These are phyloP conservation scores for Brassica cretica DNA, from an alignment of 345 rosid species.

Conservation along the genomic window DNA sequence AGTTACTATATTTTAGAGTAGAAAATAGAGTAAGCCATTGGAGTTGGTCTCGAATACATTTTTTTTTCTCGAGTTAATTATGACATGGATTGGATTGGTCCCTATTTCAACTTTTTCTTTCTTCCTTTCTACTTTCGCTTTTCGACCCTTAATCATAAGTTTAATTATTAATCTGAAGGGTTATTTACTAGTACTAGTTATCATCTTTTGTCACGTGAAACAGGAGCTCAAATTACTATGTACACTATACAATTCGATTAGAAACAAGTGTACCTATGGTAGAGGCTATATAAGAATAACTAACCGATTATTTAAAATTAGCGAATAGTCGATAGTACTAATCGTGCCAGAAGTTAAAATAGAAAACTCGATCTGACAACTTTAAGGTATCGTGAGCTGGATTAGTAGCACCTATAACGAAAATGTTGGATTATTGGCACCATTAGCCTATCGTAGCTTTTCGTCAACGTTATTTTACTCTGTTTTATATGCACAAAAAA, in stretches of 20 bases:
- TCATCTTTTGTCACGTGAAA: neutral
- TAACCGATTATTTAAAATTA: neutral
- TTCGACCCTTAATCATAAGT: conserved; percentile 9
- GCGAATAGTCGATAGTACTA: neutral
- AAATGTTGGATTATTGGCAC: no score
- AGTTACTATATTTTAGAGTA: no score
- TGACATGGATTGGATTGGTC: no score
- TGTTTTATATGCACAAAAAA: no score
- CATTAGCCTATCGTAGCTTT: no score
- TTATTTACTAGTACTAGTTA: neutral
- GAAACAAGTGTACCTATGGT: neutral
- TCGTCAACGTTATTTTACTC: no score
- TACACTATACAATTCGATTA: neutral
- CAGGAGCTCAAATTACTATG: neutral
- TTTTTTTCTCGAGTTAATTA: no score
- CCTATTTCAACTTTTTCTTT: neutral
- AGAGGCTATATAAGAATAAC: neutral
- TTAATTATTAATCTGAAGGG: neutral
- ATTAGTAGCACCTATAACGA: neutral
- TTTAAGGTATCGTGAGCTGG: neutral
- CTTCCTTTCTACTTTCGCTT: conserved; percentile 10
- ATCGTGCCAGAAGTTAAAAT: neutral
- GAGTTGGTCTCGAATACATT: no score
- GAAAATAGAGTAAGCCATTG: no score
- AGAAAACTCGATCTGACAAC: neutral